Percentiles rank a stretch among this genome's conserved stretches.
phyloP scores from a whole-genome alignment of 2,329 filamentous ascomycete species.

The Arthrobotrys megalospora region DNA sequence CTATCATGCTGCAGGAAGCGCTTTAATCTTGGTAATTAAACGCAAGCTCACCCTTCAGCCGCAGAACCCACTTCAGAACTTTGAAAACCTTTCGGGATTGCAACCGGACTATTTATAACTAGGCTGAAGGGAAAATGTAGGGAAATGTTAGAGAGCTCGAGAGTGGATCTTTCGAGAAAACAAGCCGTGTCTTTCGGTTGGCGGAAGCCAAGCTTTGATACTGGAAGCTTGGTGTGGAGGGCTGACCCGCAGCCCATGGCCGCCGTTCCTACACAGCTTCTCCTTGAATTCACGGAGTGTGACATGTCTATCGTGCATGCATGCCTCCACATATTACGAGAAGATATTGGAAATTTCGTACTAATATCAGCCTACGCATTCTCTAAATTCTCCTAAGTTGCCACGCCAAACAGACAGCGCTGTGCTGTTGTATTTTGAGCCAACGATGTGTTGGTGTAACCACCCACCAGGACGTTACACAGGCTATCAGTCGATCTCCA shows the following conservation, averaged over 20 bases:
- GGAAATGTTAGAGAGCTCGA: not conserved
- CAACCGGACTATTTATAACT: not conserved
- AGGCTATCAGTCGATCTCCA: too few species aligned
- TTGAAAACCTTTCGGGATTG: not conserved
- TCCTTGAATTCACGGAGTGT: not conserved
- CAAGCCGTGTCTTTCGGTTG: not conserved
- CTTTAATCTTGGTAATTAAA: conserved; percentile 19
- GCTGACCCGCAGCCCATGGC: not conserved
- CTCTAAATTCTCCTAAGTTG: too few species aligned
- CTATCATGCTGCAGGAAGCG: conserved; percentile 23
- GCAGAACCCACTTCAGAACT: not conserved
- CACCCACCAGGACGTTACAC: too few species aligned
- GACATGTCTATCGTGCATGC: not conserved
- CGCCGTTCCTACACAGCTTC: not conserved
- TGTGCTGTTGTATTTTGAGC: too few species aligned
- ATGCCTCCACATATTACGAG: too few species aligned
- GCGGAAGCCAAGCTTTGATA: conserved; percentile 13
- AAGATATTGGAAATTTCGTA: too few species aligned
- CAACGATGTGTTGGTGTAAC: too few species aligned
- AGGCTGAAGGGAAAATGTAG: not conserved
- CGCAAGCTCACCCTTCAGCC: not conserved
- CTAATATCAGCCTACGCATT: too few species aligned
- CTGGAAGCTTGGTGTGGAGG: not conserved
- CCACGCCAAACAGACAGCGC: too few species aligned
- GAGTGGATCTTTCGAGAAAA: not conserved